Conservation (phyloP, 345 rosid genomes). For the Eucalyptus victrix region DNA sequence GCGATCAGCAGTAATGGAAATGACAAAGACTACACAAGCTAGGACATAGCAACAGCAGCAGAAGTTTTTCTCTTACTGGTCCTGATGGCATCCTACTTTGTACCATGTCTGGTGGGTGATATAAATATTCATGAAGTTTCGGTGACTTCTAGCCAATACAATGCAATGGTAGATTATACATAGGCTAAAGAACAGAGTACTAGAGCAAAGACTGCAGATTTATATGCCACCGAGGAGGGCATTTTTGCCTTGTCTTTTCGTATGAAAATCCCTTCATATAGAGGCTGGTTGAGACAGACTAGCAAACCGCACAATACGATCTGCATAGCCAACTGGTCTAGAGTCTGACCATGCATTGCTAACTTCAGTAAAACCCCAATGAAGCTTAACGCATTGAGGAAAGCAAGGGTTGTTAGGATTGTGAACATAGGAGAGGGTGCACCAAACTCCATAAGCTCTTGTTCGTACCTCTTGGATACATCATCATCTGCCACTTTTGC, state of each 20-base stretch:
- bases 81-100: not conserved
- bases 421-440: conserved; percentile 25
- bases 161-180: not conserved
- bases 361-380: conserved; percentile 1
- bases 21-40: not conserved
- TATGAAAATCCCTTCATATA: conserved; percentile 14
- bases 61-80: not conserved
- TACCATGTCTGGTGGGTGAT: not conserved
- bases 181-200: conserved; percentile 3
- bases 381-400: conserved; percentile 19
- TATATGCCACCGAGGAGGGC: conserved; percentile 8
- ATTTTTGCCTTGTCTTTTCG: conserved; percentile 29
- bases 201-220: conserved; percentile 7
- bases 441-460: conserved; percentile 28
- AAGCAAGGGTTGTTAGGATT: conserved; percentile 21
- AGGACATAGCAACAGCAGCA: not conserved
- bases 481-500: conserved; percentile 22
- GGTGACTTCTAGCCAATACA: not conserved
- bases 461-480: conserved; percentile 4
- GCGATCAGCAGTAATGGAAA: not conserved
- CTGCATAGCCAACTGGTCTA: conserved; percentile 12
- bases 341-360: not conserved
- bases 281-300: conserved; percentile 23
- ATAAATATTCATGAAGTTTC: not conserved
- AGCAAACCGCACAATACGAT: conserved; percentile 10